These are phyloP conservation scores for Aegilops longissima DNA, from an alignment of 176 grass and related monocot genomes.

Conservation along the genomic window DNA sequence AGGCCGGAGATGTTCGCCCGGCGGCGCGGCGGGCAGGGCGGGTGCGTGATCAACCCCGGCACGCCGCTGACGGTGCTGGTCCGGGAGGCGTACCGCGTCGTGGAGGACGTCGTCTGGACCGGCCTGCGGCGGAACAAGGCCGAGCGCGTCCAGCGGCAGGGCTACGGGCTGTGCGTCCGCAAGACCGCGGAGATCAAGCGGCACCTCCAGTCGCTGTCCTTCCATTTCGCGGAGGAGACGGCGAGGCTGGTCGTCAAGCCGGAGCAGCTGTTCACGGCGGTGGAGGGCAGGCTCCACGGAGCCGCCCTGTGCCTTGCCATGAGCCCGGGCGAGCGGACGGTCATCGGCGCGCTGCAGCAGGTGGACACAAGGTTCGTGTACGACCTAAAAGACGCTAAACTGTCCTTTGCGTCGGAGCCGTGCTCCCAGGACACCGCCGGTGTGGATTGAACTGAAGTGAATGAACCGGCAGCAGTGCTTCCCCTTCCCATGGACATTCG, in stretches of 20 bases:
- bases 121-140: not conserved
- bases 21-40: not conserved
- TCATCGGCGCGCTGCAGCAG: constrained; percentile 2
- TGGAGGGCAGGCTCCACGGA: not conserved
- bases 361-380: constrained; percentile 8
- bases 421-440: not conserved
- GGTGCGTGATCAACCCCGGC: not conserved
- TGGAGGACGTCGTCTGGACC: not conserved
- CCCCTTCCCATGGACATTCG: no score
- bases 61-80: not conserved
- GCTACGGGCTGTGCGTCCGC: not conserved
- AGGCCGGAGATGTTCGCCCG: not conserved
- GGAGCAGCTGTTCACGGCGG: not conserved
- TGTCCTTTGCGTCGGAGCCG: not conserved
- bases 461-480: no score
- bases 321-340: not conserved
- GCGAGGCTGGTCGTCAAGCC: not conserved
- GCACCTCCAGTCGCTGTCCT: not conserved
- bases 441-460: not conserved
- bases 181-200: not conserved
- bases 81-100: not conserved
- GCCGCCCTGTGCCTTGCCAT: not conserved
- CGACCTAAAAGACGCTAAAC: not conserved
- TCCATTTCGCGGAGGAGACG: not conserved
- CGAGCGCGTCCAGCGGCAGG: not conserved